A percentile compares a stretch with the other conserved stretches of the same genome.
phyloP scores from a whole-genome alignment of 1,139 yeast species.

The Cylindricascospora bacillispora region DNA sequence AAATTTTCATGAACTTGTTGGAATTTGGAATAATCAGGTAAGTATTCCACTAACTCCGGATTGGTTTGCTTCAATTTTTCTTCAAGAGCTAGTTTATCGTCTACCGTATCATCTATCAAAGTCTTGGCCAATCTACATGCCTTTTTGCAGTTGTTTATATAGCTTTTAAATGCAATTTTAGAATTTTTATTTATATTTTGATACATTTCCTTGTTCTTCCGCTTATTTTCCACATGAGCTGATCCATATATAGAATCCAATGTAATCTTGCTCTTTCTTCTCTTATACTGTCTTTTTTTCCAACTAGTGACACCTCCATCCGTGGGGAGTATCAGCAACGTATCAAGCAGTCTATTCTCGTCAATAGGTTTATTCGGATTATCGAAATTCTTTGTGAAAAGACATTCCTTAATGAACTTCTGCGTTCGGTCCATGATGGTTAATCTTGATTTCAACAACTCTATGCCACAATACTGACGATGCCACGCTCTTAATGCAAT shows the following conservation, averaged over 20 bases:
- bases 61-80: constrained; percentile 10
- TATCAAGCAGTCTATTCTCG: constrained; percentile 20
- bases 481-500: no score
- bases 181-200: constrained; percentile 19
- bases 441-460: no score
- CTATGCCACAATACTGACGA: no score
- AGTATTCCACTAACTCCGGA: constrained; percentile 8
- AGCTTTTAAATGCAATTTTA: constrained; percentile 17
- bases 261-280: constrained; percentile 10
- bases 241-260: constrained; percentile 5
- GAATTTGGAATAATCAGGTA: constrained; percentile 18
- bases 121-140: constrained; percentile 10
- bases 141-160: constrained; percentile 12
- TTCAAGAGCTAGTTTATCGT: constrained; percentile 5
- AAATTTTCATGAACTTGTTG: constrained; percentile 20
- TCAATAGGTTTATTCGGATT: constrained; percentile 22
- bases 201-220: constrained; percentile 7
- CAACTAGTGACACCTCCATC: constrained; percentile 21
- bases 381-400: constrained; percentile 19
- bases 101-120: constrained; percentile 12
- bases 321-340: constrained; percentile 22
- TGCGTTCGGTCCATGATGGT: constrained; percentile 21
- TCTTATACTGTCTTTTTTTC: constrained; percentile 11
- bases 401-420: constrained; percentile 18
- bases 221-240: constrained; percentile 12